phyloP scores from a whole-genome alignment of 208 protist genomes.

The Herpetomonas samuelpessoai region DNA sequence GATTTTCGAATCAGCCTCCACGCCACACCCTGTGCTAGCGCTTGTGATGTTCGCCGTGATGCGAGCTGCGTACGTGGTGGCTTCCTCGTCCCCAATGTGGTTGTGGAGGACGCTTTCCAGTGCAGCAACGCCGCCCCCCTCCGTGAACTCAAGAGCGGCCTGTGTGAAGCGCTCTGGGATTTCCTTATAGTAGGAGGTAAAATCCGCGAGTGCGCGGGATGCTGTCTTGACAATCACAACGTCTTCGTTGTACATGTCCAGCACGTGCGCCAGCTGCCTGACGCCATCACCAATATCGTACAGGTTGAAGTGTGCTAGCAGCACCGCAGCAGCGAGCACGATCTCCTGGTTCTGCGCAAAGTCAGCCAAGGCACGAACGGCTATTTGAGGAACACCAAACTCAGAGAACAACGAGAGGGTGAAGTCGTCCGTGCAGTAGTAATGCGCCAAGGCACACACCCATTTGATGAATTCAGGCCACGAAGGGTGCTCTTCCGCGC shows the following conservation, averaged over 20 bases:
- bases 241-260: conserved; percentile 53
- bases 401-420: conserved; percentile 86
- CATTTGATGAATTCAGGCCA: conserved; percentile 77
- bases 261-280: conserved; percentile 61
- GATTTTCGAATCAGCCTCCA: conserved; percentile 54
- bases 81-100: conserved; percentile 69
- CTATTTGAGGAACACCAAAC: conserved; percentile 71
- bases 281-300: conserved; percentile 84
- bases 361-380: conserved; percentile 57
- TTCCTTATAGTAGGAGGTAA: conserved; percentile 82
- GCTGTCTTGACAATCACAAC: conserved; percentile 42
- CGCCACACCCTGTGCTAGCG: conserved; percentile 41
- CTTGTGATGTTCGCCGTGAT: conserved; percentile 79
- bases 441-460: conserved; percentile 84
- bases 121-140: conserved; percentile 58
- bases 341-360: conserved; percentile 45
- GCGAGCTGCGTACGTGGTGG: conserved; percentile 56
- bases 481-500: conserved; percentile 55
- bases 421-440: conserved; percentile 90
- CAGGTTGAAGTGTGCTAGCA: conserved; percentile 87
- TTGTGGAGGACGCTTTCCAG: conserved; percentile 69
- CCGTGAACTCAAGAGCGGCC: conserved; percentile 66
- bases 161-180: conserved; percentile 66
- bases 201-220: conserved; percentile 75
- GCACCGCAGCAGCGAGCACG: conserved; percentile 52